Base-by-base conservation (phyloP, 2,329 filamentous ascomycete species). In the Aspergillus melleus region DNA sequence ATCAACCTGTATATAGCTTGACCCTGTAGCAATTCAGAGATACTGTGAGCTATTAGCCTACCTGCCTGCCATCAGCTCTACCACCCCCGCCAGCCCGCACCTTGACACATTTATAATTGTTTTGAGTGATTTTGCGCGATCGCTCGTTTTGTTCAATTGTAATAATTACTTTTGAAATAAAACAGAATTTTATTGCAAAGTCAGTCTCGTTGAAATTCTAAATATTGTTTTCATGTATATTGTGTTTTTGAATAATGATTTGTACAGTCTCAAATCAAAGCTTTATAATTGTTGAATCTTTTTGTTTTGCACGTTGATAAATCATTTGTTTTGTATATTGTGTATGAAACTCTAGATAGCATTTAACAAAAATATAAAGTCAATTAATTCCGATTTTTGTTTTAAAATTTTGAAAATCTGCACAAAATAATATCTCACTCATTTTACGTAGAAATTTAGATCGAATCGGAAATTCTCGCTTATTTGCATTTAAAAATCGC, bases 111-210 rank as follows among this genome's bases (percentile, higher is more conserved):
- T 22, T 22, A 22, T 22, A 22, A 22, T 22, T 22, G 22, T 3
- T 22, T 3, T 22, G 3, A 22, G 3, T 22, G 3, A 47, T 30
- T 26, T 49, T 60, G 14, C 59, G 36, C 29, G 39, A 47, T 22
- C 3, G 46, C 20, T 56, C 29, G 14, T 52, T 56, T 14, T 19
- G 39, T 26, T 60, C 46, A 14, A 32, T 14, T 42, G 30, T 26
- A 60, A 36, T 60, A 49, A 62, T 57, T 20, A 62, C 51, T 42
- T 60, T 60, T 22, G 50, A 50, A n/a, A 26, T 58, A 44, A 30
- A 19, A 30, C 32, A 49, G 36, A 57, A 10, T 24, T 49, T 39
- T 39, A 61, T 61, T 56, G 42, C 12, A 60, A 58, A 60, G 54
- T 47, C 54, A 54, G 53, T 54, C 39, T 59, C 16, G 49, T 60